Base-by-base conservation (phyloP, 352 stramenopile genomes). In the Pythium periplocum region DNA sequence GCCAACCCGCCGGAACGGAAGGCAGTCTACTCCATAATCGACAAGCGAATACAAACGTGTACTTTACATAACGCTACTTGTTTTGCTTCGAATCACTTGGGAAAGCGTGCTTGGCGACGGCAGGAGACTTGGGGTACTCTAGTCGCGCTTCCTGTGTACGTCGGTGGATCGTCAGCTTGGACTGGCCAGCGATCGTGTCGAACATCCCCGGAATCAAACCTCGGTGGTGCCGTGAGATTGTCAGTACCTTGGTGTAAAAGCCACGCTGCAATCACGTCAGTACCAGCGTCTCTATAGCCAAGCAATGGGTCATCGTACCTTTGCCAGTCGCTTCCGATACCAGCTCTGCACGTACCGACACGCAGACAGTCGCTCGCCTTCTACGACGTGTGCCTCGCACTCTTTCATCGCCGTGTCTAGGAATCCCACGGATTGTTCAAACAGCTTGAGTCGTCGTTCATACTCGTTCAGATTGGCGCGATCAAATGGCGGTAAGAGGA, bases 151-250 rank as follows among this genome's bases (percentile, higher is more conserved):
- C 34, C 33, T 71, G 47, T 0, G 45, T 56, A 32, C 32, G 48
- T 17, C 46, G 48, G 39, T 74, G 50, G 8, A 71, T 34, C 0
- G 61, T 79, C 33, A 87, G 55, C 43, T 75, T 73, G 6, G 76
- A 84, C 2, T 50, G 76, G 0, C 63, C 73, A 0, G 53, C 42
- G 11, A 83, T 84, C n/a, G 76, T 78, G 53, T 87, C 76, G 38
- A 87, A 87, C 59, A 87, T 70, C 5, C 73, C 73, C 2, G 71
- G 71, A 35, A 87, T 69, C 3, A 87, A 56, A 0, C 76, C 71
- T 37, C 76, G 71, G 36, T 81, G 66, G 41, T 73, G 73, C 26
- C 68, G 73, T 6, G 62, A 60, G 12, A 78, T 55, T 26, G 62
- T 59, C 31, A 84, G 51, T 33, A 61, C 58, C 39, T 77, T 80